Conservation (phyloP, 2,329 filamentous ascomycete genomes). For the Tricladium varicosporioides region DNA sequence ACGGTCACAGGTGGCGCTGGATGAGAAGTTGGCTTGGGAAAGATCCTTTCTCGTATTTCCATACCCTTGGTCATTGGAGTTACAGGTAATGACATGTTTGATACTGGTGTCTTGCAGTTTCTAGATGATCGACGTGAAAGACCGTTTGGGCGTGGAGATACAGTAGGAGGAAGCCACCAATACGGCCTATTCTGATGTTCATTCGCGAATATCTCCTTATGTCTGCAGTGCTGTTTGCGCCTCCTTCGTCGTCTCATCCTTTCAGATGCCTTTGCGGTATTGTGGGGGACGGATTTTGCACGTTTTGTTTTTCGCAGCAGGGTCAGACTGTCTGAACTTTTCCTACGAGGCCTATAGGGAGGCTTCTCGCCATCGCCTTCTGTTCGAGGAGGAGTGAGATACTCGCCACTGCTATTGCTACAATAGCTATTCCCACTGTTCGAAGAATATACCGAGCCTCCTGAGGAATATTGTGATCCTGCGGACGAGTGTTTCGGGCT, state of each 20-base stretch:
- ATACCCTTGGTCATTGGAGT: background rate
- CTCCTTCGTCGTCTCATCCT: background rate
- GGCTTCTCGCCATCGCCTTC: conserved; percentile 11
- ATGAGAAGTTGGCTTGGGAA: no score
- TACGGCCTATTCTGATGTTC: conserved; percentile 3
- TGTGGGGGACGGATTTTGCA: conserved; percentile 13
- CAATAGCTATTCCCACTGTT: conserved; percentile 10
- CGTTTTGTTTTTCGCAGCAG: conserved; percentile 17
- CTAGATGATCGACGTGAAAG: no score
- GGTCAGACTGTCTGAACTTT: conserved; percentile 20
- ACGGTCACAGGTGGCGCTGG: no score
- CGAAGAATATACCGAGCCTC: conserved; percentile 15
- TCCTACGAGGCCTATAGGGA: conserved; percentile 20
- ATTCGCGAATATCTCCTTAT: background rate
- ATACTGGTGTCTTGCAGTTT: background rate
- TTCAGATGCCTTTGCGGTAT: background rate
- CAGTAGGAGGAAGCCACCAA: conserved; percentile 11
- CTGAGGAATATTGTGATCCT: conserved; percentile 1
- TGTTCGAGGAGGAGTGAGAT: conserved; percentile 10
- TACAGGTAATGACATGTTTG: background rate
- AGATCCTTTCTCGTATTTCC: background rate
- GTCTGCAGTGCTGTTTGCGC: conserved; percentile 8
- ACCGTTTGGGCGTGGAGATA: background rate
- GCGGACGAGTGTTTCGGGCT: conserved; percentile 11
- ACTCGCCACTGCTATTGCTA: conserved; percentile 16